phyloP scores from a whole-genome alignment of 129 eudicot genomes.

The Artemisia tridentata region DNA sequence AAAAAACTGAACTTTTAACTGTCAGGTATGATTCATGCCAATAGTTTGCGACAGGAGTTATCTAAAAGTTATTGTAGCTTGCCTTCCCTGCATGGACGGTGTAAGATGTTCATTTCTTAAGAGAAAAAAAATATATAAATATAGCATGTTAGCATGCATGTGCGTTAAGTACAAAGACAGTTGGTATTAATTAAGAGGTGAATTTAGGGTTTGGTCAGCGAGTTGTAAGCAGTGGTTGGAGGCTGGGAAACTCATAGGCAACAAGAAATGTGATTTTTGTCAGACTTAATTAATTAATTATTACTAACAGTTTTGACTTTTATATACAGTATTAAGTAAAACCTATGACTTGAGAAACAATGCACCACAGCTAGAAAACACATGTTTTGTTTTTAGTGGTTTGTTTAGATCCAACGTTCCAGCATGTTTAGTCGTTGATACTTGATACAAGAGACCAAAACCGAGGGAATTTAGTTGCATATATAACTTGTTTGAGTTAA shows the following conservation, averaged over 20 bases:
- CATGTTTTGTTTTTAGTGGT: neutral
- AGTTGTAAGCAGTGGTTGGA: slow-evolving; percentile 21
- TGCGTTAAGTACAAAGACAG: neutral
- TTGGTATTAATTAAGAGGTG: neutral
- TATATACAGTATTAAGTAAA: neutral
- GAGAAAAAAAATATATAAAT: too few relatives aligned
- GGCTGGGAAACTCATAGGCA: slow-evolving; percentile 11
- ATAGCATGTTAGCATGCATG: neutral
- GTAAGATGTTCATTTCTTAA: too few relatives aligned
- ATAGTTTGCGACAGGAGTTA: too few relatives aligned
- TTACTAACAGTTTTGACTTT: too few relatives aligned
- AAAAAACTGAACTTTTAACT: too few relatives aligned
- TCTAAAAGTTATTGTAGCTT: too few relatives aligned
- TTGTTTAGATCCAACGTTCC: neutral
- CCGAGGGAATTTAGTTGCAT: too few relatives aligned
- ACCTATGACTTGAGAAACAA: neutral
- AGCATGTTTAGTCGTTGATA: neutral
- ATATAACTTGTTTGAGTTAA: too few relatives aligned
- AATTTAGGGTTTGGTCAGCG: slow-evolving; percentile 14
- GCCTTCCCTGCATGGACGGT: too few relatives aligned
- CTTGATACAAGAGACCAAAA: too few relatives aligned
- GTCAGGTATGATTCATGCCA: too few relatives aligned
- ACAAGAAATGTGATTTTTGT: neutral
- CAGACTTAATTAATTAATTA: neutral
- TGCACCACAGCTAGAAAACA: neutral